phyloP scores from a whole-genome alignment of 129 eudicot genomes.

The Escallonia rubra region DNA sequence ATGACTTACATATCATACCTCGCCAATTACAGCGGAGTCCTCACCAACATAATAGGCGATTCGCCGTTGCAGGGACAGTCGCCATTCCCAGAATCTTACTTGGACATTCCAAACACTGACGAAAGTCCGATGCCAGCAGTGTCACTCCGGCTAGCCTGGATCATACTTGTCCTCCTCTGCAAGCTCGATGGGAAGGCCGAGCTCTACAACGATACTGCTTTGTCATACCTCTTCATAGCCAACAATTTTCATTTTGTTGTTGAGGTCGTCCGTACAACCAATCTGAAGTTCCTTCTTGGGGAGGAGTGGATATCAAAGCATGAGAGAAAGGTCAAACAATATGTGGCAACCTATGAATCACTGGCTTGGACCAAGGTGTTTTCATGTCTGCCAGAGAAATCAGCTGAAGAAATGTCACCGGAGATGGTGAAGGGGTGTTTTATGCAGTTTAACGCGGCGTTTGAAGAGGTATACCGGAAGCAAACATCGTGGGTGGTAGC shows the following conservation, averaged over 20 bases:
- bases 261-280: constrained; percentile 7
- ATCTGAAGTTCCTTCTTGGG: constrained; percentile 20
- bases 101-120: background rate
- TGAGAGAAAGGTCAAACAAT: constrained; percentile 19
- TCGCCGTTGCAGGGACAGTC: background rate
- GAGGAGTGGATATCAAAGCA: constrained; percentile 19
- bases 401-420: background rate
- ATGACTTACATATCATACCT: constrained; percentile 9
- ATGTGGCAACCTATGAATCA: constrained; percentile 18
- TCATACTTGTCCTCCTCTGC: constrained; percentile 31
- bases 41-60: constrained; percentile 14
- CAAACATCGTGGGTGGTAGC: constrained; percentile 24
- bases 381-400: constrained; percentile 6
- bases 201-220: constrained; percentile 19
- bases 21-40: constrained; percentile 14
- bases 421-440: constrained; percentile 5
- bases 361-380: constrained; percentile 22
- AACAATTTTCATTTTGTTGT: constrained; percentile 28
- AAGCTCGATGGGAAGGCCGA: constrained; percentile 27
- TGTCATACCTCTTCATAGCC: constrained; percentile 25
- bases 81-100: constrained; percentile 14
- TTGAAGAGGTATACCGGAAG: constrained; percentile 9
- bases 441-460: constrained; percentile 12
- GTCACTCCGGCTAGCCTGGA: constrained; percentile 16
- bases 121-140: constrained; percentile 6